Base-by-base conservation (phyloP, 2,329 filamentous ascomycete species). In the Elsinoe ampelina region DNA sequence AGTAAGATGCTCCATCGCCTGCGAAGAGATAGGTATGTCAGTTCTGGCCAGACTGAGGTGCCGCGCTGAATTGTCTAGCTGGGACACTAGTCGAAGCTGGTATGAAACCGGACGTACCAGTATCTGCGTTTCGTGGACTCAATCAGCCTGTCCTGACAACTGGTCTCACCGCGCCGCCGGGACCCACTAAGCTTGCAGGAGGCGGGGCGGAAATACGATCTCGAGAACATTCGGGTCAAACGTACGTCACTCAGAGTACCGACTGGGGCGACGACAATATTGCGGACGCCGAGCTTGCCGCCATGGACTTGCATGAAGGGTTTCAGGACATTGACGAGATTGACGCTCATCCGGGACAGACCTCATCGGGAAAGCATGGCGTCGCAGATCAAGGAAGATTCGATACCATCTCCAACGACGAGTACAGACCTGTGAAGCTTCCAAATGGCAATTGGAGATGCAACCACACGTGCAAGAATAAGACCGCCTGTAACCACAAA, bases 21-120 rank as follows among this genome's bases (percentile, higher is more conserved):
- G 91, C 62, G 92, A 96, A 71, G 85, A 89, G 42, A 86, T 97
- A 63, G 88, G 80, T 81, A 68, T 60, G 71, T 58, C 7, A 3
- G 5, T 5, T 13, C 13, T 13, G 34, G 13, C 10, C 5, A 11
- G 15, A 7, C 11, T 34, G n/a, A 12, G 12, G 12, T 43, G 5
- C 5, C 8, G 48, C 43, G 19, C 58, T 63, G 20, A 63, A 34
- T 1, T 13, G 5, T 54, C 2, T 57, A 80, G 81, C 80, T 59
- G 81, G 81, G 10, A 84, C 81, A 10, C 68, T 77, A 64, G 74
- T 76, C 59, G 71, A 73, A 58, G 81, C 79, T 5, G 74, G 75
- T 20, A 59, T 84, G 10, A 76, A 74, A 54, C 77, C 77, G 4
- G 70, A 76, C 36, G 66, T 84, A 19, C 71, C 75, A 12, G 58